phyloP scores from a whole-genome alignment of 257 asterid genomes.

The Salvia rosmarinus region DNA sequence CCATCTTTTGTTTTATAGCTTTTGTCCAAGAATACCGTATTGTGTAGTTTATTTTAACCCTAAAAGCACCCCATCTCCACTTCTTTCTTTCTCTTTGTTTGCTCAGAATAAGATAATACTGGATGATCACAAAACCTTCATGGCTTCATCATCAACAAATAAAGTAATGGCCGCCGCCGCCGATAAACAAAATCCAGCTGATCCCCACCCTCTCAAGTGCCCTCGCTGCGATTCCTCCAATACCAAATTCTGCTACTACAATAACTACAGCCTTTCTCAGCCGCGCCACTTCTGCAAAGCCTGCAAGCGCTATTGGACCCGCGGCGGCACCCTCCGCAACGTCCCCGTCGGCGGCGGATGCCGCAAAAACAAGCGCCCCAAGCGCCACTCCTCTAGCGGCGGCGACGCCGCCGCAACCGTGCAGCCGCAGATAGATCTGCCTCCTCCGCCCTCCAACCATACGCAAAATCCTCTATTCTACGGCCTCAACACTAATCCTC shows the following conservation, averaged over 20 bases:
- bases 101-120: conserved; percentile 44
- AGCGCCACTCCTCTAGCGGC: conserved; percentile 32
- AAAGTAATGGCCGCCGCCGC: conserved; percentile 37
- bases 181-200: conserved; percentile 26
- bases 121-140: conserved; percentile 47
- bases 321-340: conserved; percentile 66
- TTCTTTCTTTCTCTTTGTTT: conserved; percentile 33
- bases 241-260: conserved; percentile 66
- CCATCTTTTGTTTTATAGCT: conserved; percentile 75
- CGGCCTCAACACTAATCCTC: conserved; percentile 25
- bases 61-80: conserved; percentile 38
- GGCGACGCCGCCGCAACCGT: conserved; percentile 25
- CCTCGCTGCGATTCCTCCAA: conserved; percentile 69
- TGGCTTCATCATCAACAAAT: conserved; percentile 45
- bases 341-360: conserved; percentile 72
- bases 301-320: conserved; percentile 66
- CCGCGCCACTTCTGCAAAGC: conserved; percentile 68
- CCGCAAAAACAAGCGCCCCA: conserved; percentile 54
- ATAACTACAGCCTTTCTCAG: conserved; percentile 67
- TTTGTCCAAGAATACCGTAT: conserved; percentile 75
- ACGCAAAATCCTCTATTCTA: conserved; percentile 36
- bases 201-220: conserved; percentile 51
- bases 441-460: conserved; percentile 35
- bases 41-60: conserved; percentile 49
- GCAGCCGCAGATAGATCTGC: conserved; percentile 32